These are phyloP conservation scores for Candida namnaoensis DNA, from an alignment of 805 yeast genomes.

Conservation along the genomic window DNA sequence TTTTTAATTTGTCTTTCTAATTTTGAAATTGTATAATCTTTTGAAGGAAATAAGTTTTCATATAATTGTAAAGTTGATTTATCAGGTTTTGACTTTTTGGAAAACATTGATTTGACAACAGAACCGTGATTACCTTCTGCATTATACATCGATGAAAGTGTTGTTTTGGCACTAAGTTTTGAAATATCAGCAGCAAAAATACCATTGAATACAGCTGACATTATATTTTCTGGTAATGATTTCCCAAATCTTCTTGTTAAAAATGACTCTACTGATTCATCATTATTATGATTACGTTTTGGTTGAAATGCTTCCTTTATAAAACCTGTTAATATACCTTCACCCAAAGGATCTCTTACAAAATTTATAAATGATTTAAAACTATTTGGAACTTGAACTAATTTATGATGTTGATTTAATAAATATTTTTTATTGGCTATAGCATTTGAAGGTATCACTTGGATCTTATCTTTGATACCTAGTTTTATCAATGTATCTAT, in stretches of 20 bases:
- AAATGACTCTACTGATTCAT: constrained; percentile 68
- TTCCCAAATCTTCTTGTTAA: constrained; percentile 63
- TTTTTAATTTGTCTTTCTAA: constrained; percentile 31
- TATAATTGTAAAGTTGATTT: constrained; percentile 24
- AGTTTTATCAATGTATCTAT: constrained; percentile 47
- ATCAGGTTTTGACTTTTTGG: constrained; percentile 19
- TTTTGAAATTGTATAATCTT: constrained; percentile 24
- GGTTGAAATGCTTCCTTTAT: constrained; percentile 42
- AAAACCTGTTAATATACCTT: constrained; percentile 34
- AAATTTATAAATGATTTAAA: constrained; percentile 25
- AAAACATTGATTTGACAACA: constrained; percentile 34
- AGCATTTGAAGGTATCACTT: constrained; percentile 48
- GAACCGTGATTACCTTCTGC: constrained; percentile 58
- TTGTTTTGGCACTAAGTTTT: constrained; percentile 54
- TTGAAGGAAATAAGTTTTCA: constrained; percentile 28
- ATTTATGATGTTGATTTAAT: constrained; percentile 31
- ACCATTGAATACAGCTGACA: constrained; percentile 84
- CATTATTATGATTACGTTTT: constrained; percentile 24
- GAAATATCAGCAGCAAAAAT: constrained; percentile 82
- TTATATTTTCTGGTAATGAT: constrained; percentile 39
- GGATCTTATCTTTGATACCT: constrained; percentile 39
- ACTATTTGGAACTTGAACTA: constrained; percentile 49
- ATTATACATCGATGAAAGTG: constrained; percentile 45
- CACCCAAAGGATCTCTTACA: constrained; percentile 31
- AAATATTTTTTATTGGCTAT: constrained; percentile 69